Percentiles rank a stretch among this genome's conserved stretches.
Evolutionary conservation across 305 asterid genomes (phyloP).

Genomic region (Fraxinus floribunda): DNA sequence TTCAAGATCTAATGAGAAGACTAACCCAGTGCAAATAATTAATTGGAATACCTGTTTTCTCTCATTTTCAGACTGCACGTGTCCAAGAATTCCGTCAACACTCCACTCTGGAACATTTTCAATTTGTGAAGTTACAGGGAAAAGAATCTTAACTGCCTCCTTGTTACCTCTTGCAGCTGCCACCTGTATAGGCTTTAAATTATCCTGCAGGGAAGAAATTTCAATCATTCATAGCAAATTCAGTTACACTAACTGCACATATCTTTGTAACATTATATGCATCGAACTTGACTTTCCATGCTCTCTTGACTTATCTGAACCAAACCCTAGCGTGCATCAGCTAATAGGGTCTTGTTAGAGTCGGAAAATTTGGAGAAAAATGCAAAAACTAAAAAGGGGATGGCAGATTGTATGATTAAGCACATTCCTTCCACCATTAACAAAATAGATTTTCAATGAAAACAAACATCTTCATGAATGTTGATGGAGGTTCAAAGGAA

Average conservation of each 20-base stretch:
- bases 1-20: background rate
- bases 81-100: conserved; percentile 68
- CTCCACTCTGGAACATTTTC: conserved; percentile 62
- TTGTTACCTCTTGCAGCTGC: conserved; percentile 76
- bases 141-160: conserved; percentile 69
- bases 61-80: conserved; percentile 53
- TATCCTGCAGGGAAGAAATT: conserved; percentile 59
- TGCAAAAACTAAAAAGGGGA: background rate
- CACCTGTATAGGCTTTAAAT: conserved; percentile 71
- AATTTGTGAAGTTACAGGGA: conserved; percentile 54
- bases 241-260: background rate
- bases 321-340: background rate
- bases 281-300: background rate
- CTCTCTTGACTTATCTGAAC: background rate
- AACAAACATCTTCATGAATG: background rate
- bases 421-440: background rate
- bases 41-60: conserved; percentile 45
- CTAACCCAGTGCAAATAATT: background rate
- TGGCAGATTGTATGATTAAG: background rate
- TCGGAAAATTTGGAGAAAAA: background rate
- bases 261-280: background rate
- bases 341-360: background rate
- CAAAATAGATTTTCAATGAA: background rate
- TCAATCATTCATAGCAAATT: conserved; percentile 5
- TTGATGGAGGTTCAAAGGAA: background rate